Base-by-base conservation (phyloP, 208 protist genomes). In the Acanthamoeba castellanii region DNA sequence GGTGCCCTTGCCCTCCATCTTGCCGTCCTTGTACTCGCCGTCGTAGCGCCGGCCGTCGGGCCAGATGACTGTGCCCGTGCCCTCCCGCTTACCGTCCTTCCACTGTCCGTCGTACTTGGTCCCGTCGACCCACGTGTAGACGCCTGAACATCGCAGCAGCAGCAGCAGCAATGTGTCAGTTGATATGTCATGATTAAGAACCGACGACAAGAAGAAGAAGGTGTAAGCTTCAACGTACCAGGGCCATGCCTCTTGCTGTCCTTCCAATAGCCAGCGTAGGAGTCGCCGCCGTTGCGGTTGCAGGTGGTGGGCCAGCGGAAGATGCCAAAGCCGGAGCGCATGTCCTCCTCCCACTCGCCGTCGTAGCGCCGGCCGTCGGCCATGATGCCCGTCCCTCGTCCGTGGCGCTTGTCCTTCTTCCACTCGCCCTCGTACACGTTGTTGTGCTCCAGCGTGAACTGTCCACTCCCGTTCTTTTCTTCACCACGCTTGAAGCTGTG, bases 81-180 rank as follows among this genome's bases (percentile, higher is more conserved):
- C 95, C n/a, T 96, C 50, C 64, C 92, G 68, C 45, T 95, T 96
- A 22, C 93, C 84, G 14, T 95, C 92, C 70, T 93, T 70, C 85
- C 95, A 96, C 68, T 95, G 42, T 4, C 95, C 95, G n/a, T 93
- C 95, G 95, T 95, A 96, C 72, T 66, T 32, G n/a, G 47, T 95
- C 18, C 84, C 81, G 30, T 84, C 59, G 37, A 72, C 30, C 78
- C 52, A 89, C 59, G n/a, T 37, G 92, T 89, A 78, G 30, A 74
- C 34, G n/a, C 92, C 93, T 81, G 47, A 14, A 50, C 32, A 50
- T 11, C 95, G 14, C 34, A 96, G 59, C 97, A 82, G 7, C n/a
- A 14, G 8, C 64, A n/a, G 20, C 34, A 18, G 20, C 68, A 5
- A 95, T 37, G 45, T 37, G 45, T 55, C 50, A 9, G 50, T 52